These are phyloP conservation scores for Phialemonium atrogriseum DNA, from an alignment of 2,329 filamentous ascomycete genomes.

Conservation along the genomic window DNA sequence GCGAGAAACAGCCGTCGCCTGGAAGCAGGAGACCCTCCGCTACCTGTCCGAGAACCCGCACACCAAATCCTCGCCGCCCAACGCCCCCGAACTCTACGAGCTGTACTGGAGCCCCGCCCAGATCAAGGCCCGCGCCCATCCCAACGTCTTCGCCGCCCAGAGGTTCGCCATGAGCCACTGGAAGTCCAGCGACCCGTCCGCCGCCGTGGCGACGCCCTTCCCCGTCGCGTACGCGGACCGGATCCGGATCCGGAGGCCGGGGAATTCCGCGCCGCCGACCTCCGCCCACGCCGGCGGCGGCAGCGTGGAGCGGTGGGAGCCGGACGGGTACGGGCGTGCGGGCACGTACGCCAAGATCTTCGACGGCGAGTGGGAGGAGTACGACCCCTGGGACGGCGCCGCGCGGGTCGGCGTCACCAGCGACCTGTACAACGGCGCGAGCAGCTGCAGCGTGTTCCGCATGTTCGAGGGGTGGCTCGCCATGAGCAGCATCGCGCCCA, in stretches of 20 bases:
- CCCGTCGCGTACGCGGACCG: slow-evolving; percentile 55
- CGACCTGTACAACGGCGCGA: slow-evolving; percentile 65
- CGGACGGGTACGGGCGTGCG: slow-evolving; percentile 48
- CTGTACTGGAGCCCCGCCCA: slow-evolving; percentile 33
- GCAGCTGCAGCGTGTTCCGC: slow-evolving; percentile 65
- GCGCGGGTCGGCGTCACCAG: slow-evolving; percentile 54
- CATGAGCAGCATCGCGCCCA: slow-evolving; percentile 54
- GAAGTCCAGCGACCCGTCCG: slow-evolving; percentile 37
- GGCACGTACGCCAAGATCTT: slow-evolving; percentile 60
- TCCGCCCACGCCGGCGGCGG: slow-evolving; percentile 58
- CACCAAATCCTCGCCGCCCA: slow-evolving; percentile 20
- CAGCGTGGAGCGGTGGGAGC: slow-evolving; percentile 64
- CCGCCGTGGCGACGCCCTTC: slow-evolving; percentile 31
- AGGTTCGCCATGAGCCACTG: slow-evolving; percentile 42
- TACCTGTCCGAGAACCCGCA: slow-evolving; percentile 40
- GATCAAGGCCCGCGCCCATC: slow-evolving; percentile 28
- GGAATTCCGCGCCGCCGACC: slow-evolving; percentile 38
- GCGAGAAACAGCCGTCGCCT: slow-evolving; percentile 25
- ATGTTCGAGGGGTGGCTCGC: slow-evolving; percentile 74
- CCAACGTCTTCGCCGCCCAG: slow-evolving; percentile 28
- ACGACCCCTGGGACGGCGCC: slow-evolving; percentile 66
- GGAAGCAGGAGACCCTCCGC: slow-evolving; percentile 38
- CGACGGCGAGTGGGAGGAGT: slow-evolving; percentile 63
- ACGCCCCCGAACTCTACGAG: slow-evolving; percentile 24
- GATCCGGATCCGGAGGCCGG: slow-evolving; percentile 38